Percentiles rank a stretch among this genome's conserved stretches.
Conservation (phyloP, 768 basidiomycete genomes). For the Lactarius akahatsu region DNA sequence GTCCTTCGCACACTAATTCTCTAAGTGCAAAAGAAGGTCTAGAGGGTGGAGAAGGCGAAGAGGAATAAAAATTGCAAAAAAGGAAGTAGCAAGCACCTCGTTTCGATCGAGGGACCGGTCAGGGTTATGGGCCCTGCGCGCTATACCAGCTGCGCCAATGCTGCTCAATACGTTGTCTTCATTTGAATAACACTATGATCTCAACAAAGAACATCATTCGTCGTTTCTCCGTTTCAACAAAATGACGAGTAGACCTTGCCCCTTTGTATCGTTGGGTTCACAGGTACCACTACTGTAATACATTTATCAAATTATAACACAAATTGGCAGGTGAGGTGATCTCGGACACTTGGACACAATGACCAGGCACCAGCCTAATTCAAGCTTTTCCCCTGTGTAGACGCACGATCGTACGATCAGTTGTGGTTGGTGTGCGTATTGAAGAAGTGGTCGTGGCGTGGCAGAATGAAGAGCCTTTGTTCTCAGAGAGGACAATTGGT, state of each 20-base stretch:
- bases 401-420: neutral
- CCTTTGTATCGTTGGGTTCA: too few species aligned
- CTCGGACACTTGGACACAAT: neutral
- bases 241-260: too few species aligned
- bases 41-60: neutral
- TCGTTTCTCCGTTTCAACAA: neutral
- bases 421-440: neutral
- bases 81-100: conserved; percentile 34
- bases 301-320: too few species aligned
- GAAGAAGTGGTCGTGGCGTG: neutral
- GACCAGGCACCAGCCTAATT: neutral
- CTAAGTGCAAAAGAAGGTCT: neutral
- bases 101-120: conserved; percentile 39
- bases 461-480: neutral
- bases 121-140: conserved; percentile 35
- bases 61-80: neutral
- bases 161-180: conserved; percentile 24
- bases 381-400: neutral
- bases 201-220: neutral
- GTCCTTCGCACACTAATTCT: neutral
- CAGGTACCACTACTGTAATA: too few species aligned
- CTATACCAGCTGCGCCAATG: conserved; percentile 36
- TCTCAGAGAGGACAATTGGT: neutral
- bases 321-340: neutral
- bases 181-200: neutral